phyloP scores from a whole-genome alignment of 257 asterid genomes.

The Ehretia macrophylla region DNA sequence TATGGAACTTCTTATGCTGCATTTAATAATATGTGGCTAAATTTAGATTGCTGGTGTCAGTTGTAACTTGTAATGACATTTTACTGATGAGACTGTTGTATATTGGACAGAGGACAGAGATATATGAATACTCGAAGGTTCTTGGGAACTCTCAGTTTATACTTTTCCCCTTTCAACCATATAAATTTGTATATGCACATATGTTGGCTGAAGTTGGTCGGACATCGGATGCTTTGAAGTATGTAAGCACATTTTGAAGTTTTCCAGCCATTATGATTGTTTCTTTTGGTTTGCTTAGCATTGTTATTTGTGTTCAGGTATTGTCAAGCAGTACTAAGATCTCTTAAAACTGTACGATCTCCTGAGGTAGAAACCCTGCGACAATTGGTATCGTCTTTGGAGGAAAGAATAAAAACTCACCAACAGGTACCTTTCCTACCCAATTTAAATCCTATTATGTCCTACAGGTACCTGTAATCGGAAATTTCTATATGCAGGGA shows the following conservation, averaged over 20 bases:
- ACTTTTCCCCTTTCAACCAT: slow-evolving; percentile 92
- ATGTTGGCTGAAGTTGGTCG: slow-evolving; percentile 98
- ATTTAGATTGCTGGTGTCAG: no score
- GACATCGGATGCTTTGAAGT: slow-evolving; percentile 57
- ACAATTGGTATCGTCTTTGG: slow-evolving; percentile 66
- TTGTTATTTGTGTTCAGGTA: slow-evolving; percentile 50
- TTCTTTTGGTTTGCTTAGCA: slow-evolving; percentile 6
- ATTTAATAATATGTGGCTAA: neutral
- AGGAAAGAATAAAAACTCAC: slow-evolving; percentile 87
- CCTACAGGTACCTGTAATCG: slow-evolving; percentile 10
- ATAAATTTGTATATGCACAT: slow-evolving; percentile 81
- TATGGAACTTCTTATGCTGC: no score
- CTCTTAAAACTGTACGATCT: slow-evolving; percentile 80
- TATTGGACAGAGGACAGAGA: slow-evolving; percentile 81
- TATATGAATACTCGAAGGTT: slow-evolving; percentile 85
- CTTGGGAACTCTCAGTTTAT: slow-evolving; percentile 92
- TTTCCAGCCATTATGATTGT: neutral
- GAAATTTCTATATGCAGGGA: slow-evolving; percentile 55
- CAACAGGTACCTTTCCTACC: slow-evolving; percentile 57
- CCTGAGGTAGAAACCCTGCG: slow-evolving; percentile 72
- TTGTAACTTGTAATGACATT: neutral
- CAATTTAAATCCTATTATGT: neutral
- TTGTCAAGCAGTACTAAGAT: slow-evolving; percentile 79
- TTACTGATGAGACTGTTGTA: slow-evolving; percentile 9
- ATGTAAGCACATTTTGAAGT: neutral